Base-by-base conservation (phyloP, 768 basidiomycete genomes). In the Paxillus rubicundulus region DNA sequence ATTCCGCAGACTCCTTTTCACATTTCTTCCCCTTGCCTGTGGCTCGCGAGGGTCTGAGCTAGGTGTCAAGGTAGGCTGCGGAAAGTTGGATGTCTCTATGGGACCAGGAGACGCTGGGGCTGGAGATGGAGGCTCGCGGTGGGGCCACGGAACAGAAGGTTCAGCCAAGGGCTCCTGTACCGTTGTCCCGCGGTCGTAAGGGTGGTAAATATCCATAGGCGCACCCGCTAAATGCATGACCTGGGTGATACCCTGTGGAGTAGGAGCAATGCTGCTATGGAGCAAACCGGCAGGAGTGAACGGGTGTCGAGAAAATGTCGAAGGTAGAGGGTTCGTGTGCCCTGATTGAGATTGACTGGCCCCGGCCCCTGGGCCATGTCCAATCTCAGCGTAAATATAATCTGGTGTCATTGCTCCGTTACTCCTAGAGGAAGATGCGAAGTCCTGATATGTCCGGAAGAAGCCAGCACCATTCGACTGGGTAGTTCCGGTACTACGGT, bases 371-470 rank as follows among this genome's bases (percentile, higher is more conserved):
- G 85, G 77, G 4, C 86, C 86, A 61, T 88, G 87, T 3, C 86
- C 87, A 53, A 88, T 85, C 64, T 91, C 89, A 5, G 87, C 86
- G 55, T 78, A 88, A 58, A 85, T 77, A 46, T 87, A 76, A 60
- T 89, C 88, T 20, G 86, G 87, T 14, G 86, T 89, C 64, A 83
- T 68, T 16, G 80, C 77, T 39, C 85, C 84, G 54, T 77, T 76
- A 57, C 73, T 73, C 47, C 74, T 67, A 37, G 75, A 71, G 0
- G 75, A 70, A n/a, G 71, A 61, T 14, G 62, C 64, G 9, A 72
- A 59, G 21, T 79, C 78, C 37, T 81, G 76, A 60, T 83, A 84
- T 24, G 78, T 76, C 28, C 82, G 78, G 66, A 86, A 87, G 66
- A 87, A 80, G 63, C 75, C 76, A 13, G 79, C 78, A 2, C 80